Conservation (phyloP, 805 yeast genomes). For the Zygoascus biomembranicola region DNA sequence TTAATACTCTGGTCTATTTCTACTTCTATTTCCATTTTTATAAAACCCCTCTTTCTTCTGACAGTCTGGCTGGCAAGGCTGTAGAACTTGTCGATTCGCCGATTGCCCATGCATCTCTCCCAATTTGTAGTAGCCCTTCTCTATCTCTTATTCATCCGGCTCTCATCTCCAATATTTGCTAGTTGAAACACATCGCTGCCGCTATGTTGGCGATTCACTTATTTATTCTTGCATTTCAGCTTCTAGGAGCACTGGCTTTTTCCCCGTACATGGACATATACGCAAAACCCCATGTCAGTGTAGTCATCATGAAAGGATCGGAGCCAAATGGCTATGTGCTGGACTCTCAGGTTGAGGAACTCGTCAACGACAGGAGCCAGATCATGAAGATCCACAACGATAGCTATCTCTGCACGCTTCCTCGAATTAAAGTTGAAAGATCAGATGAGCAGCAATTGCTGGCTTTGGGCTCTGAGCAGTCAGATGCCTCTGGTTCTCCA, state of each 20-base stretch:
- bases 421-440: not conserved
- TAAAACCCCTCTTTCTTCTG: no score
- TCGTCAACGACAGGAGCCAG: constrained; percentile 1
- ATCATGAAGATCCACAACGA: constrained; percentile 11
- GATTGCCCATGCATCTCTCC: no score
- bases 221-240: no score
- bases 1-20: no score
- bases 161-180: no score
- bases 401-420: constrained; percentile 17
- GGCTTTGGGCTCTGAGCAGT: not conserved
- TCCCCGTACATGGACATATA: not conserved
- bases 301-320: not conserved
- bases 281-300: not conserved
- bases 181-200: no score
- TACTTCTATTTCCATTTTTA: no score
- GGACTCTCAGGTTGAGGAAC: constrained; percentile 1
- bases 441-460: not conserved
- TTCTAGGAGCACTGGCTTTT: not conserved
- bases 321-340: not conserved
- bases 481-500: not conserved
- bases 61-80: no score
- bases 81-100: no score
- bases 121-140: no score
- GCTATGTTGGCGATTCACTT: no score
- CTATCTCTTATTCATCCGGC: no score